Evolutionary conservation across 306 rosid genomes (phyloP).

Genomic region (Mimosa pudica): DNA sequence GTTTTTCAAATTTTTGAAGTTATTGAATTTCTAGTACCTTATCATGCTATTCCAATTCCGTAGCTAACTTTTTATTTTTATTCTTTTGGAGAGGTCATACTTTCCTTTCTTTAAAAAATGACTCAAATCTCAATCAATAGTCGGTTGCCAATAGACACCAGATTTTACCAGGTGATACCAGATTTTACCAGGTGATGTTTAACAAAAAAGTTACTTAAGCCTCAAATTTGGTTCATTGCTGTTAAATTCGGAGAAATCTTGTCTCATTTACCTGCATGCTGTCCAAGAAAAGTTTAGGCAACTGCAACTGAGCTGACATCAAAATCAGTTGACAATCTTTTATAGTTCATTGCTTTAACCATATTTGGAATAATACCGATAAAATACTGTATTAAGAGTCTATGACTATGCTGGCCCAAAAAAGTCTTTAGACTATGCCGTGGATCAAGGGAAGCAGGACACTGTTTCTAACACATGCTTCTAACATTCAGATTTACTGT

Average conservation of each 20-base stretch:
- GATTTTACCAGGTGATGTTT: too few species aligned
- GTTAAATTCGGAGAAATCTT: conserved; percentile 12
- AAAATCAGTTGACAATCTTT: background rate
- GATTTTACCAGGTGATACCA: too few species aligned
- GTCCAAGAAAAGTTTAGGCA: background rate
- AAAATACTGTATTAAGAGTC: background rate
- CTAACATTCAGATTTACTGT: background rate
- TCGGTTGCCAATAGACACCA: too few species aligned
- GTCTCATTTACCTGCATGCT: conserved; percentile 10
- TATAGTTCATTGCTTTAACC: background rate
- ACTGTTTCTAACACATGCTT: conserved; percentile 17
- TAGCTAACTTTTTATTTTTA: background rate
- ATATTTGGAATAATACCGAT: background rate
- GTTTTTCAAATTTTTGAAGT: background rate
- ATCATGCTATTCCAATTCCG: background rate
- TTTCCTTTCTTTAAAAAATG: too few species aligned
- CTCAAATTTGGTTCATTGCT: background rate
- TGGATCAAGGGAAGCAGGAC: conserved; percentile 30
- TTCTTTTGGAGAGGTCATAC: too few species aligned
- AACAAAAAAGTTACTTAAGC: background rate
- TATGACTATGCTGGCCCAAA: too few species aligned
- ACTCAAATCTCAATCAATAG: too few species aligned
- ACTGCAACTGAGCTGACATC: conserved; percentile 11
- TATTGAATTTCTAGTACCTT: background rate
- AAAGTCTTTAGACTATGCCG: conserved; percentile 6